These are phyloP conservation scores for Gaertneriomyces semiglobifer DNA, from an alignment of 192 early-diverging fungal genomes.

Conservation along the genomic window DNA sequence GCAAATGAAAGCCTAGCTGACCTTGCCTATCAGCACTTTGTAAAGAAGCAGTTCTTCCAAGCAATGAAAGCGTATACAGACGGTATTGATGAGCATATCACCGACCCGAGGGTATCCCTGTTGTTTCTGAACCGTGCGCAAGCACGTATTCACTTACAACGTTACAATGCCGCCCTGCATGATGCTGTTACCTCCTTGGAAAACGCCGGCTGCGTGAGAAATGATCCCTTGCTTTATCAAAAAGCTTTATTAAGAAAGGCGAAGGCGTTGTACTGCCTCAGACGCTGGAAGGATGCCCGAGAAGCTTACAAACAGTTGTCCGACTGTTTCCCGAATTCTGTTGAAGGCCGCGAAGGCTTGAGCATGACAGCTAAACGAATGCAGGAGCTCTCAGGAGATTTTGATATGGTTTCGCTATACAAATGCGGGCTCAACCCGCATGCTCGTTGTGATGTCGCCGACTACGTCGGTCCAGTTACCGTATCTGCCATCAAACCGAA, in stretches of 20 bases:
- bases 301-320: not conserved
- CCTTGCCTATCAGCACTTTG: not conserved
- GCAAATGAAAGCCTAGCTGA: not conserved
- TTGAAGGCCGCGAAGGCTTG: not conserved
- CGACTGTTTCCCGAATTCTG: not conserved
- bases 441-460: not conserved
- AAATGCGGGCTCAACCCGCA: not conserved
- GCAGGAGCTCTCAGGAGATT: not conserved
- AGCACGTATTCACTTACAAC: not conserved
- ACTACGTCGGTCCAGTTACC: slow-evolving; percentile 8
- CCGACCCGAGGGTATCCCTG: not conserved
- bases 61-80: slow-evolving; percentile 4
- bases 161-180: not conserved
- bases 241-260: not conserved
- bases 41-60: not conserved
- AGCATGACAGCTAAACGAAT: not conserved
- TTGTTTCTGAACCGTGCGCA: slow-evolving; percentile 7
- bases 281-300: not conserved
- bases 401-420: not conserved
- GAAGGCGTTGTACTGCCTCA: not conserved
- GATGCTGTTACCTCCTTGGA: slow-evolving; percentile 1
- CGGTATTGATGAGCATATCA: not conserved
- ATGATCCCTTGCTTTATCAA: not conserved
- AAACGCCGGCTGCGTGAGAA: not conserved
- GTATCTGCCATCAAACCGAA: not conserved